phyloP scores from a whole-genome alignment of 1,284 basidiomycete species.

The Ceratobasidium sp. region DNA sequence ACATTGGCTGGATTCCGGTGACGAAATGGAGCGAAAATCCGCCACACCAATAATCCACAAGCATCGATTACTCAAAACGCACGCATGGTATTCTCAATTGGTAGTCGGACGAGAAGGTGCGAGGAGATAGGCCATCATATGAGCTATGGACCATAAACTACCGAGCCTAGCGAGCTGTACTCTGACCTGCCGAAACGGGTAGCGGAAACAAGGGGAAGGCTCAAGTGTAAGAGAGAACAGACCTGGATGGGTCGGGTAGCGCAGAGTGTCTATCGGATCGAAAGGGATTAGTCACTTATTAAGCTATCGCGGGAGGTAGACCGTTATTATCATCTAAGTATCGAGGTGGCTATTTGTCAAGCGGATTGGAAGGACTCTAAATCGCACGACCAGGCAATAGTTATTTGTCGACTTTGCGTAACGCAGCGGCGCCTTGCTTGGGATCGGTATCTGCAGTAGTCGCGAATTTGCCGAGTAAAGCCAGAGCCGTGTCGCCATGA shows the following conservation, averaged over 20 bases:
- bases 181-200: slow-evolving; percentile 58
- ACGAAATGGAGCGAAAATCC: slow-evolving; percentile 53
- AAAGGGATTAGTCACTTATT: slow-evolving; percentile 54
- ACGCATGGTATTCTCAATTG: slow-evolving; percentile 58
- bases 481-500: slow-evolving; percentile 55
- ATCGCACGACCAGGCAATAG: slow-evolving; percentile 53
- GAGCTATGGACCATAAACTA: slow-evolving; percentile 61
- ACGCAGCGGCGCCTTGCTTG: slow-evolving; percentile 54
- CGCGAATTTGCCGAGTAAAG: slow-evolving; percentile 52
- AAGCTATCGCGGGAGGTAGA: slow-evolving; percentile 60
- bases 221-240: slow-evolving; percentile 59
- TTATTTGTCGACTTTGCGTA: slow-evolving; percentile 59
- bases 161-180: slow-evolving; percentile 61
- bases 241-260: slow-evolving; percentile 49
- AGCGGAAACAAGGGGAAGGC: slow-evolving; percentile 57
- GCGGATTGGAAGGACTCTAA: not conserved
- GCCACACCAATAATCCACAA: not conserved
- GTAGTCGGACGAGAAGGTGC: slow-evolving; percentile 58
- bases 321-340: slow-evolving; percentile 53
- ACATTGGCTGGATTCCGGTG: slow-evolving; percentile 57
- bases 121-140: slow-evolving; percentile 61
- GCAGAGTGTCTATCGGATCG: not conserved
- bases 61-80: not conserved
- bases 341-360: not conserved
- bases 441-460: slow-evolving; percentile 52